A percentile compares a stretch with the other conserved stretches of the same genome.
phyloP scores from a whole-genome alignment of 805 yeast species.

The Metschnikowia bowlesiae region DNA sequence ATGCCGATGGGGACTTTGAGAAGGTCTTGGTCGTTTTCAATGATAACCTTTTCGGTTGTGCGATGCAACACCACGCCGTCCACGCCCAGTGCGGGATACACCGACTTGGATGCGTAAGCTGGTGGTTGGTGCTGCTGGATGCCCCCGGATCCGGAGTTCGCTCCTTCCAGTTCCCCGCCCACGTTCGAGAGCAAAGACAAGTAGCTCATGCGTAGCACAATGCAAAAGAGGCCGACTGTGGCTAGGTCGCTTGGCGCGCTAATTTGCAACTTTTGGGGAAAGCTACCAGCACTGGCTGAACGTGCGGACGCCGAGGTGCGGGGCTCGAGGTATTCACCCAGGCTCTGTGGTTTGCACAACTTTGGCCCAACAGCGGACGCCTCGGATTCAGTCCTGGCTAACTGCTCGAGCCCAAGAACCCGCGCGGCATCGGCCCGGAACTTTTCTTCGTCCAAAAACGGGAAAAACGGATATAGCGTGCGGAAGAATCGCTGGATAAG shows the following conservation, averaged over 20 bases:
- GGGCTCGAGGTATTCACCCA: too few species aligned
- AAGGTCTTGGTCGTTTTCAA: conserved; percentile 1
- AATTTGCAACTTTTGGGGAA: not conserved
- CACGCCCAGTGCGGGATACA: not conserved
- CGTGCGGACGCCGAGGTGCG: too few species aligned
- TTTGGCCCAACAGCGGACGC: not conserved
- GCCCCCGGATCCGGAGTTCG: not conserved
- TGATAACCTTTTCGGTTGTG: not conserved
- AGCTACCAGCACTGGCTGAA: not conserved
- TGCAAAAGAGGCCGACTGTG: conserved; percentile 11
- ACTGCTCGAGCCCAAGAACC: conserved; percentile 1
- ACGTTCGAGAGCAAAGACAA: conserved; percentile 14
- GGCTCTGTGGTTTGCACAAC: not conserved
- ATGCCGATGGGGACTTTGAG: conserved; percentile 15
- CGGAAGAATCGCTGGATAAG: conserved; percentile 16
- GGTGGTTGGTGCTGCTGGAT: not conserved
- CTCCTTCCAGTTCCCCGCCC: not conserved
- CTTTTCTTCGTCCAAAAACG: conserved; percentile 14
- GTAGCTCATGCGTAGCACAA: conserved; percentile 16
- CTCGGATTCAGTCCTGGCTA: not conserved
- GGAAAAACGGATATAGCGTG: conserved; percentile 17
- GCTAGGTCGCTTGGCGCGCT: conserved; percentile 10
- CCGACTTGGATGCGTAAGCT: not conserved
- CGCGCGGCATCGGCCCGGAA: conserved; percentile 6
- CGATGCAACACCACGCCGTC: not conserved